Percentiles rank a stretch among this genome's conserved stretches.
phyloP scores from a whole-genome alignment of 306 rosid genomes.

The Datisca glomerata region DNA sequence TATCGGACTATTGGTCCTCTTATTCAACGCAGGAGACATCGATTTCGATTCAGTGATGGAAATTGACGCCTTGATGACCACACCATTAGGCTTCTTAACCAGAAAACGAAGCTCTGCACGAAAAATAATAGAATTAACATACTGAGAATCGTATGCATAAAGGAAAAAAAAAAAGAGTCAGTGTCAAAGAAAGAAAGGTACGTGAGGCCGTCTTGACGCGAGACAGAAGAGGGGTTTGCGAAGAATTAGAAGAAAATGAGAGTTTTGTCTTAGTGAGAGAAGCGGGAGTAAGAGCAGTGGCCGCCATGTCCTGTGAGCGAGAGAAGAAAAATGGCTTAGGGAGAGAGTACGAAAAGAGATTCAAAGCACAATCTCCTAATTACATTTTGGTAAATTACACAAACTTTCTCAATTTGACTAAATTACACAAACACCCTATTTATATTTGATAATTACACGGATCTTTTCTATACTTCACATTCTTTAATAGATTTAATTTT shows the following conservation, averaged over 20 bases:
- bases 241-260: not conserved
- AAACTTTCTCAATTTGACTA: too few species aligned
- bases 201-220: not conserved
- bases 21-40: conserved; percentile 10
- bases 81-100: conserved; percentile 27
- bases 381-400: too few species aligned
- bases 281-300: not conserved
- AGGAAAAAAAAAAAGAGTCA: not conserved
- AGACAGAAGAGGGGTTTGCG: not conserved
- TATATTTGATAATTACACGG: too few species aligned
- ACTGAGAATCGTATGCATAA: not conserved
- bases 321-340: not conserved
- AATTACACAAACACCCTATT: too few species aligned
- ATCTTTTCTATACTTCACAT: too few species aligned
- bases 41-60: conserved; percentile 10
- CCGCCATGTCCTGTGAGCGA: not conserved
- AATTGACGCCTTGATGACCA: conserved; percentile 29
- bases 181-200: not conserved
- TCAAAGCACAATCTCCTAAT: too few species aligned
- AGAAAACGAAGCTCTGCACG: conserved; percentile 18
- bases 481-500: too few species aligned
- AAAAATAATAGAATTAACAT: not conserved
- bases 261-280: not conserved
- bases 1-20: conserved; percentile 23
- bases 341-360: too few species aligned